Evolutionary conservation across 1,139 yeast genomes (phyloP), one percentile per base, ranked within the genome.

Genomic region (Magnusiomyces magnusii): DNA sequence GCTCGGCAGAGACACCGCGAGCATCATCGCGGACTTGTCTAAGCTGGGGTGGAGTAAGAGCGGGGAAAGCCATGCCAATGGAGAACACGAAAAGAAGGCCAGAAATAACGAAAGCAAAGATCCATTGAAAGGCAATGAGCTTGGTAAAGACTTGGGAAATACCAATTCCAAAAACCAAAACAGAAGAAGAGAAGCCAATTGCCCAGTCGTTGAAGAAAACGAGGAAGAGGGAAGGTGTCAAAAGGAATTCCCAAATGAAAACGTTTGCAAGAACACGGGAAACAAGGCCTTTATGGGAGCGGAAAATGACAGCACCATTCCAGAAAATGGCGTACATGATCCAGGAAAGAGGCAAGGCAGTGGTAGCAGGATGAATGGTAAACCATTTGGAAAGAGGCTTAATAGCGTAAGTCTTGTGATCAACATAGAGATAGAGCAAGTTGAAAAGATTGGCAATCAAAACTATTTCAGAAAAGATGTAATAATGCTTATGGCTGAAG

Each of bases 71-170:
- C 23, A 78, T 77, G 31, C 80, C 69, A 50, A 81, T 61, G 24
- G 85, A 76, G 58, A 78, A 69, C 31, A 83, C 66, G 61, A 82
- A 76, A 69, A 85, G 78, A 23, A 76, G 58, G 15, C 81, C 84
- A 17, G 87, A 75, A 64, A 87, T 86, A 59, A 80, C 72, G 65
- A 86, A 83, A 10, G 91, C 95, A 75, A 87, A 87, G 64, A 86
- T 82, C 95, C 95, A 88, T 74, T 87, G 95, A 62, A 87, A 77
- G 2, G 93, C 93, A 75, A 87, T 79, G 36, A 81, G 75, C 74
- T 82, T 86, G 59, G 83, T 80, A 68, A 84, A 78, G 61, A 87
- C 71, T 73, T 87, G 96, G 60, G 86, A 85, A 57, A 86, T 76
- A 2, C 84, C 93, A 54, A 87, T 71, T 39, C 87, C 92, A 63